Base-by-base conservation (phyloP, 1,284 basidiomycete genomes). In the Phellinidium pouzarii region DNA sequence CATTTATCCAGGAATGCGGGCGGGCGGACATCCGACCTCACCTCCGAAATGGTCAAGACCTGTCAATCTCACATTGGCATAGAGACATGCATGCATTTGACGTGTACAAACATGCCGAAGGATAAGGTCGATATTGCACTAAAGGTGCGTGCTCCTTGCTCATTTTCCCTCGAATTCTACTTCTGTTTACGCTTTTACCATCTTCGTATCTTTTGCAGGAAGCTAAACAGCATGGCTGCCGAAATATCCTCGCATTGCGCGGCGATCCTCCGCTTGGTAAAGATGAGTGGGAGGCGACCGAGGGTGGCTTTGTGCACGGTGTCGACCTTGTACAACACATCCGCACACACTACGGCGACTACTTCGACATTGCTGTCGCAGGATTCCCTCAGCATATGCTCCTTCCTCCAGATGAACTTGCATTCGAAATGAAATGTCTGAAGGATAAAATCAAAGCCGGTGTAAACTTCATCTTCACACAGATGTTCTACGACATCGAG, bases 31-130 rank as follows among this genome's bases (percentile, higher is more conserved):
- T 94, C 92, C 47, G 91, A 94, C 64, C 72, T 95, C 55, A 94
- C 92, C 6, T 83, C 87, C n/a, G 90, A 94, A 64, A 87, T 99
- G 71, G 94, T 99, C 60, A 94, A 95, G 73, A 94, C 92, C 42
- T 94, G 91, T 64, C 92, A 95, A 69, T 79, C 88, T 52, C 74
- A 91, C 25, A 91, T 98, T 66, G 94, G 94, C 2, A 79, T 97
- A 44, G 93, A 97, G 73, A 93, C 92, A 22, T 98, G 94, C 72
- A 94, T 99, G 90, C 95, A 99, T 71, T 71, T 99, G 59, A 98
- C 94, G 40, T 99, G 95, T 67, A 99, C 95, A 31, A 97, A 97
- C 71, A 96, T 97, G 94, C 93, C 92, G 23, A 79, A 78, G 64
- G 87, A 91, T 66, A 96, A 97, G 69, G 91, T 97, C 44, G 92